phyloP scores from a whole-genome alignment of 1,284 basidiomycete genomes.

The Ustilago lituana region DNA sequence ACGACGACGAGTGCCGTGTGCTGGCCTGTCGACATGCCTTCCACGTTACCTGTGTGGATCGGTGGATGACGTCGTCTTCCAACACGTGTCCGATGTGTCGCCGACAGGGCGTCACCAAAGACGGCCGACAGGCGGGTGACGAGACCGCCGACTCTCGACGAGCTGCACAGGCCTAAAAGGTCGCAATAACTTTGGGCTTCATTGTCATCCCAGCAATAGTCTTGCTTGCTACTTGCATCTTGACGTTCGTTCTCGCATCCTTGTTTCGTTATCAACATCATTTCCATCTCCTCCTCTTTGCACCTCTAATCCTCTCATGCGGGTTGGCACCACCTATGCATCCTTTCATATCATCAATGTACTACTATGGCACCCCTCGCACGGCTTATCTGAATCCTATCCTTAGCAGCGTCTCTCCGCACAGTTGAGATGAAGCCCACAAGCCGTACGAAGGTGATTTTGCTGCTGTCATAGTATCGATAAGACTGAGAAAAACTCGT shows the following conservation, averaged over 20 bases:
- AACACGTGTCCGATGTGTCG: constrained; percentile 61
- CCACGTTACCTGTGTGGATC: constrained; percentile 57
- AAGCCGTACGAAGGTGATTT: too few species aligned
- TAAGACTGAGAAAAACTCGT: too few species aligned
- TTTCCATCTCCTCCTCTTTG: not conserved
- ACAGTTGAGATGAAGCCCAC: too few species aligned
- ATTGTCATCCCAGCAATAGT: too few species aligned
- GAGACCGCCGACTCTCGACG: constrained; percentile 42
- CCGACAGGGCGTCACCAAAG: constrained; percentile 47
- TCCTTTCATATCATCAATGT: constrained; percentile 16
- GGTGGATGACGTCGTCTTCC: constrained; percentile 56
- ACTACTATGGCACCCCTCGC: constrained; percentile 27
- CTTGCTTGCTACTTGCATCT: too few species aligned
- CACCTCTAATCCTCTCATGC: not conserved
- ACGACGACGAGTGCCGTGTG: constrained; percentile 55
- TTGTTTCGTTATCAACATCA: not conserved
- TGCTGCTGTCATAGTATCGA: too few species aligned
- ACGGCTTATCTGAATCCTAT: not conserved
- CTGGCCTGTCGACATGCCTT: constrained; percentile 61
- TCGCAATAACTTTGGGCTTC: too few species aligned
- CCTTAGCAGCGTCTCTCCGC: not conserved
- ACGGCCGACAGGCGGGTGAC: constrained; percentile 39
- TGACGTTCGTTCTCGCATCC: too few species aligned
- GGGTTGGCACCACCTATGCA: not conserved
- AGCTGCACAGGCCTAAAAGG: constrained; percentile 29